Conservation (phyloP, 768 basidiomycete species). For the Lactarius pseudohatsudake region DNA sequence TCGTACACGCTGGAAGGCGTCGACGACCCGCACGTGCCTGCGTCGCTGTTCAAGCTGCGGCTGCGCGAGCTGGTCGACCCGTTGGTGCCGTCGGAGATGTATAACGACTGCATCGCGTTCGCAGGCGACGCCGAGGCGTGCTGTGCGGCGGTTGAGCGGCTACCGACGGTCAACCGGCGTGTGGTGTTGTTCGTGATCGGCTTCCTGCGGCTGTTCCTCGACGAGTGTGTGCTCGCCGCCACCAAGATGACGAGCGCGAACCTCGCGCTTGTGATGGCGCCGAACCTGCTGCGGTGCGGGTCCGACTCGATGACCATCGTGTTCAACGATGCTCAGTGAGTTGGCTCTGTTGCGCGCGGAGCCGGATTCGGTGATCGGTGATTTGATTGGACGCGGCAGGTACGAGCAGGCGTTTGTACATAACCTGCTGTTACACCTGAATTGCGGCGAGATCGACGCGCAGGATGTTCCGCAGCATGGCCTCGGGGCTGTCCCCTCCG, state of each 20-base stretch:
- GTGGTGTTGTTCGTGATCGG: constrained; percentile 88
- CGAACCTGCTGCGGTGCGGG: constrained; percentile 82
- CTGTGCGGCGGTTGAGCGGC: constrained; percentile 67
- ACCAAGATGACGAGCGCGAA: constrained; percentile 93
- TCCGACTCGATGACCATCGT: constrained; percentile 88
- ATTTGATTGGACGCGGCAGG: constrained; percentile 38
- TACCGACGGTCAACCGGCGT: constrained; percentile 86
- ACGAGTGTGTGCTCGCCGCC: constrained; percentile 63
- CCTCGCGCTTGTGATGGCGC: constrained; percentile 88
- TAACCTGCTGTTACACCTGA: constrained; percentile 77
- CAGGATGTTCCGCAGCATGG: constrained; percentile 80
- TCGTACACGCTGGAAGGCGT: constrained; percentile 89
- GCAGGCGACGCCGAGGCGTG: constrained; percentile 68
- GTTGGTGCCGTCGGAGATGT: constrained; percentile 87
- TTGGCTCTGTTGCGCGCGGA: constrained; percentile 20
- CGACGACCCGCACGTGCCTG: constrained; percentile 87
- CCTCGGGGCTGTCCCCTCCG: constrained; percentile 55
- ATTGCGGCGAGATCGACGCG: constrained; percentile 70
- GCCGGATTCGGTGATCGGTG: background rate
- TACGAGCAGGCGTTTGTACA: constrained; percentile 90
- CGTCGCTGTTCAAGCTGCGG: constrained; percentile 91
- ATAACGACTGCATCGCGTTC: constrained; percentile 81
- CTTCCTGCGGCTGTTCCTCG: constrained; percentile 87
- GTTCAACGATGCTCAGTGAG: constrained; percentile 89
- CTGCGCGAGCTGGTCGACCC: constrained; percentile 89